A percentile compares a stretch with the other conserved stretches of the same genome.
Evolutionary conservation across 169 alveolate genomes (phyloP).

Genomic region (Plasmodium inui): DNA sequence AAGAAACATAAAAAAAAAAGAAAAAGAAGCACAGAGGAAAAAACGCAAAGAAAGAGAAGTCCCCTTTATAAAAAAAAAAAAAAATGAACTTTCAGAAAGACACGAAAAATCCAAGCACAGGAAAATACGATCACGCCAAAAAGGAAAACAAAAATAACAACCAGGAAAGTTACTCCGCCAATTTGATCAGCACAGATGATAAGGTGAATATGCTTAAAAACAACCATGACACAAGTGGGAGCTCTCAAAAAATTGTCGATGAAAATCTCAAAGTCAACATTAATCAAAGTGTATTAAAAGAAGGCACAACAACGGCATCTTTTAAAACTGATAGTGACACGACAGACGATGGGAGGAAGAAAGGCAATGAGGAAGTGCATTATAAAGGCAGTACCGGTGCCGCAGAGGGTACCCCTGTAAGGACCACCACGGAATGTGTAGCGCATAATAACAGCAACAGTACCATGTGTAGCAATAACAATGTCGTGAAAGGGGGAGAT

Average conservation of each 20-base stretch:
- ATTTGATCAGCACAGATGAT: neutral
- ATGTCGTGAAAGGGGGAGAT: neutral
- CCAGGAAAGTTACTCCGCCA: neutral
- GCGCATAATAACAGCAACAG: neutral
- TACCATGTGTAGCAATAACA: neutral
- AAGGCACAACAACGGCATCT: neutral
- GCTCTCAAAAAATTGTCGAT: neutral
- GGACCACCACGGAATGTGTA: neutral
- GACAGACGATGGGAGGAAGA: neutral
- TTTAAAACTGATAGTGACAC: neutral
- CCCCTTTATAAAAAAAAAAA: slow-evolving; percentile 5
- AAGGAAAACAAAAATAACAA: slow-evolving; percentile 15
- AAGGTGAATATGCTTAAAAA: slow-evolving; percentile 2
- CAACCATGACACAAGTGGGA: neutral
- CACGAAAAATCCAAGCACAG: neutral
- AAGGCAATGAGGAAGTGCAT: neutral
- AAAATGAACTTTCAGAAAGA: slow-evolving; percentile 19
- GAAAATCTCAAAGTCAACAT: neutral
- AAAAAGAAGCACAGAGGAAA: neutral
- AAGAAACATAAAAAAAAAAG: neutral
- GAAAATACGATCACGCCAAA: slow-evolving; percentile 15
- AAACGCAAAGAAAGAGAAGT: neutral
- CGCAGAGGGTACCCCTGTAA: neutral
- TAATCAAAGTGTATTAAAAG: slow-evolving; percentile 20
- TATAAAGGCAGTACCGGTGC: neutral